Conservation (phyloP, 2,329 filamentous ascomycete species). For the Exophiala bonariae region DNA sequence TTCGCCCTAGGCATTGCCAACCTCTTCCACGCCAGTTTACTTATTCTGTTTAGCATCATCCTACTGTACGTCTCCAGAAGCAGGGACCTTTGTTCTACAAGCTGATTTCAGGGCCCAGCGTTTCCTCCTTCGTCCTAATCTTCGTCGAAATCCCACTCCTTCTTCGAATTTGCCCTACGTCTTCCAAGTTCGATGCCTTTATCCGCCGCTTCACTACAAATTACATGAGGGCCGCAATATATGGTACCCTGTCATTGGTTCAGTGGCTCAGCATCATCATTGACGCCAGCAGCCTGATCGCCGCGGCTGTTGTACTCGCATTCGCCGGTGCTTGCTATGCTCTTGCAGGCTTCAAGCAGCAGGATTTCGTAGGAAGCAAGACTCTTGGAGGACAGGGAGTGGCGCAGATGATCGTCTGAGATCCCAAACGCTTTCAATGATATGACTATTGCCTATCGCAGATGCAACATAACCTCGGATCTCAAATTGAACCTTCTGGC, state of each 20-base stretch:
- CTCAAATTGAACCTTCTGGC: no score
- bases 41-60: constrained; percentile 62
- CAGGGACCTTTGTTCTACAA: background rate
- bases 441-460: no score
- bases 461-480: no score
- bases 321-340: constrained; percentile 77
- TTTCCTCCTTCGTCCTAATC: constrained; percentile 71
- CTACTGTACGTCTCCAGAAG: constrained; percentile 51
- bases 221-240: constrained; percentile 88
- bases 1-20: constrained; percentile 69
- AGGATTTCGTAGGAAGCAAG: constrained; percentile 69
- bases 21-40: constrained; percentile 62
- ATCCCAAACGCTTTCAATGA: no score
- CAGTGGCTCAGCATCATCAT: constrained; percentile 80
- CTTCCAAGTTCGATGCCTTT: constrained; percentile 79
- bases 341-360: constrained; percentile 44
- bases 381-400: constrained; percentile 80
- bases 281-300: constrained; percentile 72
- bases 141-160: constrained; percentile 92
- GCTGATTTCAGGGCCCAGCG: constrained; percentile 44
- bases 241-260: constrained; percentile 73
- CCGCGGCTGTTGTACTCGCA: constrained; percentile 77
- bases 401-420: constrained; percentile 30
- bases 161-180: constrained; percentile 96
- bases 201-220: constrained; percentile 94